Percentiles rank a stretch among this genome's conserved stretches.
Evolutionary conservation across 805 yeast species (phyloP).

Genomic region (Wickerhamiella australiensis): DNA sequence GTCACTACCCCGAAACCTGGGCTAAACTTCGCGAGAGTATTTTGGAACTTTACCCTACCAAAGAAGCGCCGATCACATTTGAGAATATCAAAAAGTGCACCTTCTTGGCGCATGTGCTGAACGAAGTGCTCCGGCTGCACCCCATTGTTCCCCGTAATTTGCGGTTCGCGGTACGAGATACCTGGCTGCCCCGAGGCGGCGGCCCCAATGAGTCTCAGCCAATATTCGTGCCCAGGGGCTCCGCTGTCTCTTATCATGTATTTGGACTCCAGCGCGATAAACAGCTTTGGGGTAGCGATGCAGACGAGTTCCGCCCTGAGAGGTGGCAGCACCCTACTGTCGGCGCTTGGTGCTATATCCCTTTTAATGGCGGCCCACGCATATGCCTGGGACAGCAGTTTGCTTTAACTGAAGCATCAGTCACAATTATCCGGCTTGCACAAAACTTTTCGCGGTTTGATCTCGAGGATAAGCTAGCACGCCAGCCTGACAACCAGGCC

Average conservation of each 20-base stretch:
- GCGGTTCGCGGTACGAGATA: constrained; percentile 31
- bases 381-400: constrained; percentile 40
- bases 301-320: constrained; percentile 32
- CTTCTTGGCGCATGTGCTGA: constrained; percentile 33
- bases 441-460: constrained; percentile 23
- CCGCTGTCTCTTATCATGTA: constrained; percentile 27
- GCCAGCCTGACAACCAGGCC: constrained; percentile 1
- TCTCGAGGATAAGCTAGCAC: neutral
- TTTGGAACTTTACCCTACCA: neutral
- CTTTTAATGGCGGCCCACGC: constrained; percentile 40
- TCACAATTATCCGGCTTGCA: constrained; percentile 32
- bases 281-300: constrained; percentile 32
- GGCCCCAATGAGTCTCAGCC: constrained; percentile 29
- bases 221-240: constrained; percentile 32
- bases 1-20: constrained; percentile 33
- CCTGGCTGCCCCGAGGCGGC: constrained; percentile 37
- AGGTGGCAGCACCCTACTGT: constrained; percentile 28
- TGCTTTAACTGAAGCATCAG: constrained; percentile 37
- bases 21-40: constrained; percentile 28
- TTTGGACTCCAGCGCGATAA: constrained; percentile 31
- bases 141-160: constrained; percentile 37
- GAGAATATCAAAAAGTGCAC: constrained; percentile 34
- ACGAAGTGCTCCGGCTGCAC: constrained; percentile 35
- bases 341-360: constrained; percentile 32
- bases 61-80: constrained; percentile 22